These are phyloP conservation scores for Hypoxylon lienhwacheense DNA, from an alignment of 495 filamentous ascomycete genomes.

Conservation along the genomic window DNA sequence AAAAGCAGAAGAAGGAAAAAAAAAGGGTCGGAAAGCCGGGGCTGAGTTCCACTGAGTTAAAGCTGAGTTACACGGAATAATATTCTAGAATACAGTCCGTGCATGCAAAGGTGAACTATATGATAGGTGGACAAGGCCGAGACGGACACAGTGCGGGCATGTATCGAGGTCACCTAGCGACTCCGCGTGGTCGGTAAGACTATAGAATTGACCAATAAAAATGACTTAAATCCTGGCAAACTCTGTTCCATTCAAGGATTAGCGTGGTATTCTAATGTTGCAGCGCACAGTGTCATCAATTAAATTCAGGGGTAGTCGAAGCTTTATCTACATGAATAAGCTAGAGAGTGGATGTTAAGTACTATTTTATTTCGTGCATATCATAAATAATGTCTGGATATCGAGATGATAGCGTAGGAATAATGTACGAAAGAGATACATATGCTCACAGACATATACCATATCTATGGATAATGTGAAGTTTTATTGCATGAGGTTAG, in stretches of 20 bases:
- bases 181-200: constrained; percentile 23
- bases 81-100: constrained; percentile 31
- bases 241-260: constrained; percentile 20
- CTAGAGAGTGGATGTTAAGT: constrained; percentile 1
- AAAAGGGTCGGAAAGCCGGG: neutral
- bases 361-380: constrained; percentile 22
- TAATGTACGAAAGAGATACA: constrained; percentile 4
- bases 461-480: too few species aligned
- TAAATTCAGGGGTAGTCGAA: constrained; percentile 34
- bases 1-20: neutral
- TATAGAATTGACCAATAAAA: constrained; percentile 26
- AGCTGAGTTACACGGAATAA: too few species aligned
- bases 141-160: constrained; percentile 9
- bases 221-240: constrained; percentile 16
- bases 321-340: too few species aligned
- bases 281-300: constrained; percentile 27
- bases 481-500: too few species aligned
- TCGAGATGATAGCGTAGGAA: constrained; percentile 12
- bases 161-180: neutral
- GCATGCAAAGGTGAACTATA: neutral
- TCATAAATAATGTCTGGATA: constrained; percentile 17
- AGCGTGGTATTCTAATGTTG: constrained; percentile 22
- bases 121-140: neutral
- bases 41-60: constrained; percentile 19
- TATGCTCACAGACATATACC: neutral